phyloP scores from a whole-genome alignment of 73 alveolate genomes.

The Paramecium sexaurelia region DNA sequence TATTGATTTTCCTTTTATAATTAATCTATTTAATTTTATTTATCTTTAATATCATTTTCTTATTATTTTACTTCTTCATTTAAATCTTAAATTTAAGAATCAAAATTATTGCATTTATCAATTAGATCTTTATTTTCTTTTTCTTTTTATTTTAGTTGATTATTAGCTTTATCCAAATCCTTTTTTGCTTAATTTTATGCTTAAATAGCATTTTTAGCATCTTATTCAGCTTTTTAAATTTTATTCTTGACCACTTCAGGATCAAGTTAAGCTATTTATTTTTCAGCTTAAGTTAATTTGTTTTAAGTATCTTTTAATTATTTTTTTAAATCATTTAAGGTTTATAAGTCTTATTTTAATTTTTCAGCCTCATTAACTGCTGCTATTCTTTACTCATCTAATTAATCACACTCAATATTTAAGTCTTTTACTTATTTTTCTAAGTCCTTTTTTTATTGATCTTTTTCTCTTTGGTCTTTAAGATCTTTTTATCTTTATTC shows the following conservation, averaged over 20 bases:
- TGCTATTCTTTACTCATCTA: not conserved
- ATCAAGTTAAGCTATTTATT: not conserved
- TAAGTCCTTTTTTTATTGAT: slow-evolving; percentile 3
- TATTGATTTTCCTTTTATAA: not conserved
- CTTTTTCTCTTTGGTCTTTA: not conserved
- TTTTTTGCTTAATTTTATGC: slow-evolving; percentile 2
- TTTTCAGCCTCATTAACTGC: not conserved
- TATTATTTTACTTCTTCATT: not conserved
- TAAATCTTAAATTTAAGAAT: not conserved
- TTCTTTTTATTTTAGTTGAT: not conserved
- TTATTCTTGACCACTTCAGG: slow-evolving; percentile 29
- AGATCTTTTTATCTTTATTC: not conserved
- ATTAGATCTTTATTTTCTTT: not conserved
- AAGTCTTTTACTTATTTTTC: slow-evolving; percentile 16
- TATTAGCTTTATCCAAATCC: slow-evolving; percentile 22
- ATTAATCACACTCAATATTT: slow-evolving; percentile 30
- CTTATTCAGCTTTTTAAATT: not conserved
- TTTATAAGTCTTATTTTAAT: not conserved
- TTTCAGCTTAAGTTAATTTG: not conserved
- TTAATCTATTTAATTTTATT: not conserved
- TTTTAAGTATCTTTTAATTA: slow-evolving; percentile 18
- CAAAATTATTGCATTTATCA: slow-evolving; percentile 11
- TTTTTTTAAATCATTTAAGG: not conserved
- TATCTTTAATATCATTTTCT: not conserved
- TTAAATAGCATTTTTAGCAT: slow-evolving; percentile 42